phyloP scores from a whole-genome alignment of 2,329 filamentous ascomycete genomes.

The Fusarium oligoseptatum region DNA sequence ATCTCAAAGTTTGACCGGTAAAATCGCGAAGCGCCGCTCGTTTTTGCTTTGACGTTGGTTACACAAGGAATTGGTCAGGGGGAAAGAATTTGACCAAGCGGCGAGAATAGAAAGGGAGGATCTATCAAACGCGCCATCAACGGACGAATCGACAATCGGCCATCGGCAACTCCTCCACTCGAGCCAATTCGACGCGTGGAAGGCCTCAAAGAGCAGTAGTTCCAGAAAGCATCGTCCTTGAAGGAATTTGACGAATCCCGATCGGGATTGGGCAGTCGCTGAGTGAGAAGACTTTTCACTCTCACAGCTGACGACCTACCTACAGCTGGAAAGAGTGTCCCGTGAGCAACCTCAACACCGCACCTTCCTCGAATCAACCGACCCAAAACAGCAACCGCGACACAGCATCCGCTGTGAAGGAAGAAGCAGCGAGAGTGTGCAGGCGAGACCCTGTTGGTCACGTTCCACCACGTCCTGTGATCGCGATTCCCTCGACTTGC shows the following conservation, averaged over 20 bases:
- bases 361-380: conserved; percentile 29
- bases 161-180: conserved; percentile 7
- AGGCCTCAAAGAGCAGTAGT: background rate
- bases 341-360: conserved; percentile 17
- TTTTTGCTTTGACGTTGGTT: background rate
- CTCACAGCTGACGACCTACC: conserved; percentile 24
- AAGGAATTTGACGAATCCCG: conserved; percentile 11
- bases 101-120: conserved; percentile 8
- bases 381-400: conserved; percentile 15
- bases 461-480: conserved; percentile 43
- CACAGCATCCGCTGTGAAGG: conserved; percentile 13
- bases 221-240: background rate
- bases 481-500: conserved; percentile 28
- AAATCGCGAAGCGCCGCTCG: background rate
- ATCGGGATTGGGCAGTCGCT: background rate
- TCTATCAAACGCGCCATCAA: background rate
- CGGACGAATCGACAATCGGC: conserved; percentile 1
- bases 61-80: background rate
- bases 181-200: conserved; percentile 15
- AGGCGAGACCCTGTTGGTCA: conserved; percentile 29
- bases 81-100: background rate
- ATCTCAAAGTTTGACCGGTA: background rate
- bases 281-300: conserved; percentile 19
- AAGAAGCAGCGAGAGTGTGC: conserved; percentile 23
- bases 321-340: conserved; percentile 4